Evolutionary conservation across 441 rosid species (phyloP), one percentile per base, ranked within the genome.

Genomic region (Erodium moschatum): DNA sequence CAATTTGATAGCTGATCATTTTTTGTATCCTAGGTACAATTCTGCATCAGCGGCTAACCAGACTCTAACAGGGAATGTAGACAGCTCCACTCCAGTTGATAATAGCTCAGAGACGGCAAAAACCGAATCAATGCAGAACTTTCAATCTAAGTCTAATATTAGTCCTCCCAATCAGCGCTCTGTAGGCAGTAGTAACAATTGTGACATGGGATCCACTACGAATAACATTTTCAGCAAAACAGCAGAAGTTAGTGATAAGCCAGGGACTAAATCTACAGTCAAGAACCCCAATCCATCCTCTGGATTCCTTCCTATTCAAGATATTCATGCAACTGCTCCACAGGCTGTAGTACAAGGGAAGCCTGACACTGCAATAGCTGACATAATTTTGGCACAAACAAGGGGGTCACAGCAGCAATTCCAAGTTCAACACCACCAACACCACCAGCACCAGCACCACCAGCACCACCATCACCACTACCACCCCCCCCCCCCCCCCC

Each of bases 21-120:
- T 33, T 3, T 33, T 33, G 6, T 65, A 71, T 72, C 77, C 89
- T 33, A 87, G 96, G 65, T 89, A 85, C 77, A 81, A 78, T 10
- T 74, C 80, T 76, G 79, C 83, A 50, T 81, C 90, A 69, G 85
- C 83, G 7, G 79, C 82, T 56, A 77, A 74, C 67, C 86, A 86
- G 91, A 89, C 85, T 73, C 84, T 69, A 44, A 78, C 77, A 21
- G 87, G 83, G 72, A 83, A 79, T 21, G 79, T 71, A 11, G 89
- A 85, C 64, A 87, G 90, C 74, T 85, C 81, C 71, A 82, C 89
- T 81, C 85, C 91, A 6, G 77, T 74, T 65, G 91, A 78, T 73
- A 81, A 80, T 78, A 68, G 81, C 63, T 81, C 80, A 27, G 69
- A 71, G 72, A 84, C 78, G 29, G 69, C 63, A 70, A 88, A 84